phyloP scores from a whole-genome alignment of 2,329 filamentous ascomycete species.

The Curvularia hawaiiensis region DNA sequence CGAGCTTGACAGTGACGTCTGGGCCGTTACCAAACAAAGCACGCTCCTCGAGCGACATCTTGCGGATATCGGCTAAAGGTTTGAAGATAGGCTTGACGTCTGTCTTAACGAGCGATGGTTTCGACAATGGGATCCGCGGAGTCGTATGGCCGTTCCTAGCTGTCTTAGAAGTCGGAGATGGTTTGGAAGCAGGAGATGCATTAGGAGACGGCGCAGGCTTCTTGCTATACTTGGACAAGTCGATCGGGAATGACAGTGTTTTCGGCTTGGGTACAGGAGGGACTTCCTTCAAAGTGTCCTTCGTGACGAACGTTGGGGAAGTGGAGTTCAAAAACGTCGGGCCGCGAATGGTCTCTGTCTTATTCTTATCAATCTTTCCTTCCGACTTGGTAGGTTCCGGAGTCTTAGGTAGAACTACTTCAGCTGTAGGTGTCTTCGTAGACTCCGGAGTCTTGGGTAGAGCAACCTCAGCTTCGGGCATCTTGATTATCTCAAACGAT shows the following conservation, averaged over 20 bases:
- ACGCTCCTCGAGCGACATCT: constrained; percentile 29
- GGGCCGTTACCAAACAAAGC: constrained; percentile 27
- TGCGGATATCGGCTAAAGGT: constrained; percentile 25
- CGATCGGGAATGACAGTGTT: constrained; percentile 28
- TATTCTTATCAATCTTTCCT: background rate
- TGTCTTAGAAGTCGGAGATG: background rate
- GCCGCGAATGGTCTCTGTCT: background rate
- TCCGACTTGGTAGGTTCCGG: background rate
- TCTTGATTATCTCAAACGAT: background rate
- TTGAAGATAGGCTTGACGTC: constrained; percentile 18
- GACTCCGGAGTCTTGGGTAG: background rate
- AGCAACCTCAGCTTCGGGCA: background rate
- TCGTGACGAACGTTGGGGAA: constrained; percentile 21
- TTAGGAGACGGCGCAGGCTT: constrained; percentile 2
- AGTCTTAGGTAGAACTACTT: background rate
- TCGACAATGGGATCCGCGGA: background rate
- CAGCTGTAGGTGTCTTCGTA: background rate
- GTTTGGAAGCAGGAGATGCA: background rate
- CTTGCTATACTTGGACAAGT: constrained; percentile 29
- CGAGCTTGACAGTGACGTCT: constrained; percentile 27
- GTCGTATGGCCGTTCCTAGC: background rate
- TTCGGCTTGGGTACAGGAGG: constrained; percentile 27
- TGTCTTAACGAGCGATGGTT: constrained; percentile 8
- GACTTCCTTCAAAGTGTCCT: constrained; percentile 25
- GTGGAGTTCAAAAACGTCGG: constrained; percentile 1